Percentiles rank a stretch among this genome's conserved stretches.
phyloP scores from a whole-genome alignment of 2,329 filamentous ascomycete genomes.

The Aspergillus neotritici region DNA sequence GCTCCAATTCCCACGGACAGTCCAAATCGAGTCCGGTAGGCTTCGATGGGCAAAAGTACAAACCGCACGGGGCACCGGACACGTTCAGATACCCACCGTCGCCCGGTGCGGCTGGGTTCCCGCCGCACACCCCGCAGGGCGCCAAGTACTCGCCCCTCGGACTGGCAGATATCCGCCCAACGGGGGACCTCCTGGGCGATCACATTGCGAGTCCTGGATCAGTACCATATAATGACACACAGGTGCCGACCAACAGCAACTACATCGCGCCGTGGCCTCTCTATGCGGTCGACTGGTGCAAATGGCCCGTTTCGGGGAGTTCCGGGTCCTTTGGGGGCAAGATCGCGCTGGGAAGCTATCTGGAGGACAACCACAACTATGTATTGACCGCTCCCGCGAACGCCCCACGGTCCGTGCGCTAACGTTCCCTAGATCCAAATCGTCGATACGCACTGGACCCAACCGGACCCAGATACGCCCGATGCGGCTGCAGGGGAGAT shows the following conservation, averaged over 20 bases:
- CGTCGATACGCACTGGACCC: slow-evolving; percentile 74
- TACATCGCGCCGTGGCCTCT: slow-evolving; percentile 92
- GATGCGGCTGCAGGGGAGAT: slow-evolving; percentile 62
- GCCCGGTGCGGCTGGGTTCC: slow-evolving; percentile 37
- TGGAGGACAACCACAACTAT: slow-evolving; percentile 98
- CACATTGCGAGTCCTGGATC: slow-evolving; percentile 55
- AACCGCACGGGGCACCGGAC: slow-evolving; percentile 58
- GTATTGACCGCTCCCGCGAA: slow-evolving; percentile 47
- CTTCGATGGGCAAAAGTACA: slow-evolving; percentile 55
- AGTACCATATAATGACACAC: slow-evolving; percentile 62
- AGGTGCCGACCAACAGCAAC: slow-evolving; percentile 71
- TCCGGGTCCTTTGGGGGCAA: slow-evolving; percentile 69
- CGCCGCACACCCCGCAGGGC: slow-evolving; percentile 50
- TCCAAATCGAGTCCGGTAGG: slow-evolving; percentile 77
- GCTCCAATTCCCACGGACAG: slow-evolving; percentile 66
- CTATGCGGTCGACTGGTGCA: slow-evolving; percentile 98
- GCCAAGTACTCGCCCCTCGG: slow-evolving; percentile 81
- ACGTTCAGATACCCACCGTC: slow-evolving; percentile 59
- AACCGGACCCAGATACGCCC: slow-evolving; percentile 62
- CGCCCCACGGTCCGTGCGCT: slow-evolving; percentile 10
- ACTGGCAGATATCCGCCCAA: slow-evolving; percentile 82
- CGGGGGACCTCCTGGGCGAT: slow-evolving; percentile 74
- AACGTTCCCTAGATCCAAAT: slow-evolving; percentile 75
- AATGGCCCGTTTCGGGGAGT: slow-evolving; percentile 73
- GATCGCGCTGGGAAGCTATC: slow-evolving; percentile 88